Evolutionary conservation across 306 rosid genomes (phyloP).

Genomic region (Quercus mongolica): DNA sequence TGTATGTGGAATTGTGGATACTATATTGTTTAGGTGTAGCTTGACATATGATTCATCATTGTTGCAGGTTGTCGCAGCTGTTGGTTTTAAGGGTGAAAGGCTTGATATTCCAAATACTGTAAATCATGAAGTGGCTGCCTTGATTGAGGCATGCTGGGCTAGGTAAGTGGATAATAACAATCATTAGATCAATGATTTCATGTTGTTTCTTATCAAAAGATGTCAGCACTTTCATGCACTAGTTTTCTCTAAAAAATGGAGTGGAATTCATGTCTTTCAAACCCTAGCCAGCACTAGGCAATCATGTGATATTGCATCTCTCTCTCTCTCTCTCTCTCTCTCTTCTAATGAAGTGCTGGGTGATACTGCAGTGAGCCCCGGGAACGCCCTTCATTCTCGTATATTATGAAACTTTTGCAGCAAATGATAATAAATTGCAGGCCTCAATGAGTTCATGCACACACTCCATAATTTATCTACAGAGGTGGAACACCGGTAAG

Average conservation of each 20-base stretch:
- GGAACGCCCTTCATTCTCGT: conserved; percentile 77
- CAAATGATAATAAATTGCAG: conserved; percentile 46
- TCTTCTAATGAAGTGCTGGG: conserved; percentile 10
- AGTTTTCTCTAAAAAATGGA: not conserved
- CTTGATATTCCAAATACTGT: conserved; percentile 76
- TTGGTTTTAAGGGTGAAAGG: conserved; percentile 73
- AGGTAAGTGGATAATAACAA: conserved; percentile 45
- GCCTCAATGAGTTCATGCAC: conserved; percentile 38
- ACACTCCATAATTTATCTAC: conserved; percentile 29
- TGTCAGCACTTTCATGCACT: not conserved
- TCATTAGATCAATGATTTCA: not conserved
- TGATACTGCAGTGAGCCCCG: conserved; percentile 62
- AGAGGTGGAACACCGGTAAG: conserved; percentile 16
- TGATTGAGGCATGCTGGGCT: conserved; percentile 90
- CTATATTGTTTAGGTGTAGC: not conserved
- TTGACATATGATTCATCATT: conserved; percentile 12
- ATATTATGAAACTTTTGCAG: conserved; percentile 68
- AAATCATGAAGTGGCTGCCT: conserved; percentile 61
- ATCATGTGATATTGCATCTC: not conserved
- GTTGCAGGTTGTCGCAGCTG: conserved; percentile 86
- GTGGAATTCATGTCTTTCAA: not conserved
- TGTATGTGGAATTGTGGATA: not conserved
- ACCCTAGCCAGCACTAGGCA: not conserved
- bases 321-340: not conserved
- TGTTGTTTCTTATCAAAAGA: not conserved